phyloP scores from a whole-genome alignment of 1,139 yeast genomes.

The Scheffersomyces lignicola region DNA sequence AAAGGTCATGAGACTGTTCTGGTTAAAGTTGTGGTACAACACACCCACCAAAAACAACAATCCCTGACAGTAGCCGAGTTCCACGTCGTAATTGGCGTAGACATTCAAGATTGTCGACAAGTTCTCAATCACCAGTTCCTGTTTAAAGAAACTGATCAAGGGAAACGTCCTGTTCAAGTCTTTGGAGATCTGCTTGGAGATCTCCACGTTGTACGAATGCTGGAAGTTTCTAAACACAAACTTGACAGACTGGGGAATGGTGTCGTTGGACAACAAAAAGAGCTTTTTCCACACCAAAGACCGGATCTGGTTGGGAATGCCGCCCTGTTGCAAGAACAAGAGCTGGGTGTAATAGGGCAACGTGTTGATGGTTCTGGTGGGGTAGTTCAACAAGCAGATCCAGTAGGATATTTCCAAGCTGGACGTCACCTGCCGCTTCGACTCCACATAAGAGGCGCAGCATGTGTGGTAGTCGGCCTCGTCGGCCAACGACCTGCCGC shows the following conservation, averaged over 20 bases:
- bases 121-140: constrained; percentile 40
- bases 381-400: constrained; percentile 46
- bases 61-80: constrained; percentile 75
- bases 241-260: constrained; percentile 37
- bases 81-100: constrained; percentile 65
- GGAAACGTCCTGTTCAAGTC: constrained; percentile 70
- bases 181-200: constrained; percentile 56
- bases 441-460: constrained; percentile 10
- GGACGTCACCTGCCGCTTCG: constrained; percentile 11
- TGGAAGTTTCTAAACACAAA: constrained; percentile 43
- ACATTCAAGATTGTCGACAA: constrained; percentile 64
- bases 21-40: constrained; percentile 51
- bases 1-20: constrained; percentile 48
- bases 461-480: constrained; percentile 12
- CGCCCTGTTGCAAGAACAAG: constrained; percentile 37
- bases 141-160: constrained; percentile 49
- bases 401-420: constrained; percentile 43
- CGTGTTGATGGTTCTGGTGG: constrained; percentile 45
- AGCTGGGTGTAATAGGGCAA: constrained; percentile 50
- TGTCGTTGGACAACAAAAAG: constrained; percentile 28
- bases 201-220: constrained; percentile 42
- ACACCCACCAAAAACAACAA: constrained; percentile 67
- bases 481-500: constrained; percentile 17
- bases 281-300: constrained; percentile 38
- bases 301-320: constrained; percentile 41